phyloP scores from a whole-genome alignment of 331 rosid species.

The Acacia pycnantha region DNA sequence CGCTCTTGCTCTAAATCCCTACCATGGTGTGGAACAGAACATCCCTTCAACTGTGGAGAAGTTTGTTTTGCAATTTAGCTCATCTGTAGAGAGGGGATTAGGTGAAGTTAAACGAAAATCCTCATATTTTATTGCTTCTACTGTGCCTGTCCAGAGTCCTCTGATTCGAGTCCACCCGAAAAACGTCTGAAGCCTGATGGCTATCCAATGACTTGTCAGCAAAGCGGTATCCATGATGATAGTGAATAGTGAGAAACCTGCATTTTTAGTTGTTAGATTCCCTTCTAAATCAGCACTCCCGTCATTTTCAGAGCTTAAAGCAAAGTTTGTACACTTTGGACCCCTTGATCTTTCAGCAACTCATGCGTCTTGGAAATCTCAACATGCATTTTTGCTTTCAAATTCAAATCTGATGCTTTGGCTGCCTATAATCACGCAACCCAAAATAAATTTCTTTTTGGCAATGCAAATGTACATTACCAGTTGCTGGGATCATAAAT shows the following conservation, averaged over 20 bases:
- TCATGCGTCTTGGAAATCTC: conserved; percentile 15
- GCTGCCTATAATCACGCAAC: neutral
- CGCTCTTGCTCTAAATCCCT: neutral
- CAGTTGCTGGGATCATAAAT: neutral
- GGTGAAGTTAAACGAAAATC: neutral
- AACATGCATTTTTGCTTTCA: neutral
- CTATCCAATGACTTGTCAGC: neutral
- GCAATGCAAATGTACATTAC: neutral
- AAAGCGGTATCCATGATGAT: neutral
- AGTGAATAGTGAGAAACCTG: neutral
- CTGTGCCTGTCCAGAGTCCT: neutral
- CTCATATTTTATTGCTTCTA: neutral
- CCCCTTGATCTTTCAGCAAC: conserved; percentile 10
- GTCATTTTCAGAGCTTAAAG: neutral
- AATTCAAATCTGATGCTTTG: neutral
- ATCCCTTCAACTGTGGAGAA: neutral
- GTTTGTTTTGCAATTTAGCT: neutral
- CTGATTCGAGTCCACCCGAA: neutral
- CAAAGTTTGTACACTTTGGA: conserved; percentile 23
- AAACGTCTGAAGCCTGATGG: neutral
- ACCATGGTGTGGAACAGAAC: neutral
- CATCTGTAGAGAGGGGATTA: neutral
- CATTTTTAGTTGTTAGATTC: neutral
- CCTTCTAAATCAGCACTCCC: conserved; percentile 2
- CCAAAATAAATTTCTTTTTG: neutral